Conservation (phyloP, 2,329 filamentous ascomycete genomes). For the Diaporthe longicolla region DNA sequence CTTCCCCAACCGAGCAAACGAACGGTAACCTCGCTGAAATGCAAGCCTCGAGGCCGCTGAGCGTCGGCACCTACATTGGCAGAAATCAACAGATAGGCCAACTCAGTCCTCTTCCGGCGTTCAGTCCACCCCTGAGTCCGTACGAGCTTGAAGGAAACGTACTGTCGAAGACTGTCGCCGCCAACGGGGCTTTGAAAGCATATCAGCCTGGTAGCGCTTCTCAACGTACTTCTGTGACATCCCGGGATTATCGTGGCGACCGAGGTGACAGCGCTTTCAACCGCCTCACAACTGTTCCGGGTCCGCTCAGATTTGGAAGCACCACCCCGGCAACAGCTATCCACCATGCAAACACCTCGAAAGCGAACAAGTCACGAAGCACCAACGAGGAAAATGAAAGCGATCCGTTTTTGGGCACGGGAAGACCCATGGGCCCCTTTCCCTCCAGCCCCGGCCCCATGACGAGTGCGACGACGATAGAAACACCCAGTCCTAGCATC, state of each 20-base stretch:
- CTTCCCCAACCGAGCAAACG: no score
- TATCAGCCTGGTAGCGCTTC: background rate
- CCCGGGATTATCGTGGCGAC: no score
- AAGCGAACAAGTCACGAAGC: background rate
- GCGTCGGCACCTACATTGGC: background rate
- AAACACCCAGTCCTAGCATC: background rate
- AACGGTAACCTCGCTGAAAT: background rate
- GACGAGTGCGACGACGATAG: background rate
- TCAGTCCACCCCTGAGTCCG: no score
- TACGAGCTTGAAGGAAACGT: background rate
- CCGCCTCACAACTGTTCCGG: background rate
- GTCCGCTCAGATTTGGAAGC: background rate
- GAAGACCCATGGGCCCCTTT: background rate
- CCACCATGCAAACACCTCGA: background rate
- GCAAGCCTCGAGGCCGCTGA: background rate
- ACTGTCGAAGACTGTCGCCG: background rate
- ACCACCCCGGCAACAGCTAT: background rate
- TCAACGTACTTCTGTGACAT: background rate
- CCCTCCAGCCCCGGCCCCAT: background rate
- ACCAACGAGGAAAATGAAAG: background rate
- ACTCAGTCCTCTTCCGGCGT: background rate
- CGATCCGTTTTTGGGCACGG: constrained; percentile 3
- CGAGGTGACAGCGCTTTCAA: no score
- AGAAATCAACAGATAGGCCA: background rate
- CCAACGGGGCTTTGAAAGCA: background rate